Base-by-base conservation (phyloP, 2,329 filamentous ascomycete genomes). In the Metarhizium brunneum region DNA sequence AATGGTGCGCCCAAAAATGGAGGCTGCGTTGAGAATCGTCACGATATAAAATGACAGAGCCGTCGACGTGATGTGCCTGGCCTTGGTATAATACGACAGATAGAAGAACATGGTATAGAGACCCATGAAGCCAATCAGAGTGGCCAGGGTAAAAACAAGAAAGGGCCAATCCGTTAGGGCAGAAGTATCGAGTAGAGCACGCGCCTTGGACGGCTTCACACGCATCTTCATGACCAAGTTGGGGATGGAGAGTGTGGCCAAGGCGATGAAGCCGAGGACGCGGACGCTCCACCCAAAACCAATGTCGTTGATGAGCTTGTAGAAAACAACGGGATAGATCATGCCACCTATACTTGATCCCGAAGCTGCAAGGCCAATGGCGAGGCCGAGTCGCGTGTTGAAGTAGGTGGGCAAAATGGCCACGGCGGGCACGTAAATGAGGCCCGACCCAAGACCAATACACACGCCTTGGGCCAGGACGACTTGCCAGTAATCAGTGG, bases 1-100 rank as follows among this genome's bases (percentile, higher is more conserved):
- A 35, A 35, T 7, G 32, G 10, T 63, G 10, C 77, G 72, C 0
- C 77, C 77, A 16, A 76, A 67, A 3, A 76, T 66, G 0, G 74
- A 76, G 0, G 73, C 69, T 3, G 71, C 76, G 60, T 78, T 79
- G 53, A 78, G 68, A 53, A 79, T 72, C 4, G 77, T 65, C 1
- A 73, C 67, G 4, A 76, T 62, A 60, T 77, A 75, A 60, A 74
- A 75, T 0, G 67, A 66, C 56, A 75, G 14, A 5, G 40, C 40
- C 14, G 40, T 55, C 54, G 64, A 56, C 1, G 68, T 70, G 42
- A 68, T 63, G 11, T 64, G 62, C 1, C 60, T 62, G 0, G 65
- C 57, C 30, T 65, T 47, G 4, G 67, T 63, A 54, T 70, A 76
- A 62, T 64, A 73, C 1, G 68, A 68, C 54, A 72, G 58, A 60